Conservation (phyloP, 768 basidiomycete genomes). For the Trametes elegans region DNA sequence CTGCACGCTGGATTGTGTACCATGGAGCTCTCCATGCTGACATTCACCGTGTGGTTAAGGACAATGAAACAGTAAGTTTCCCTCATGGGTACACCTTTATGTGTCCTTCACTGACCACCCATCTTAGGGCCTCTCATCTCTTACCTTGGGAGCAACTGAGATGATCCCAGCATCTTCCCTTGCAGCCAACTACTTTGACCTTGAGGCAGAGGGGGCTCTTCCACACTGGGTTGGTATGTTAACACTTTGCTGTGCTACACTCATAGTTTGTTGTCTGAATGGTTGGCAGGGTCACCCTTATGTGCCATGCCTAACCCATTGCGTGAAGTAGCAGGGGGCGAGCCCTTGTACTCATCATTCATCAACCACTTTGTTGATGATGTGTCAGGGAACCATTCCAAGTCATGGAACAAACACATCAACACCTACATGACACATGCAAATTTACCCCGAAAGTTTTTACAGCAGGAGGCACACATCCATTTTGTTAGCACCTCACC, state of each 20-base stretch:
- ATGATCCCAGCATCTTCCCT: neutral
- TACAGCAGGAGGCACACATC: constrained; percentile 34
- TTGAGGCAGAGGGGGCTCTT: neutral
- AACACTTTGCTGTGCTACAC: neutral
- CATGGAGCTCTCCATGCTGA: too few relatives aligned
- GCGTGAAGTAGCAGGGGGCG: neutral
- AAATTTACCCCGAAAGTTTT: constrained; percentile 26
- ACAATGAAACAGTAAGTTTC: too few relatives aligned
- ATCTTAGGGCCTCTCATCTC: neutral
- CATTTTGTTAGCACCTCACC: constrained; percentile 34
- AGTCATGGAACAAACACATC: constrained; percentile 37
- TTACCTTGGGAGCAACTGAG: neutral
- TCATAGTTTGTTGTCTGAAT: too few relatives aligned
- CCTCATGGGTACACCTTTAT: too few relatives aligned
- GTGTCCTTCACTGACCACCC: too few relatives aligned
- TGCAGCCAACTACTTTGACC: neutral
- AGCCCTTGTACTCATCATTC: constrained; percentile 9
- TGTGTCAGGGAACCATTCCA: constrained; percentile 35
- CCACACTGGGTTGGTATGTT: neutral
- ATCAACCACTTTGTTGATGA: constrained; percentile 31
- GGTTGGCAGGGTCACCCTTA: too few relatives aligned
- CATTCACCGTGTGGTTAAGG: too few relatives aligned
- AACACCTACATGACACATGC: constrained; percentile 34
- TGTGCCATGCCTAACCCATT: constrained; percentile 3
- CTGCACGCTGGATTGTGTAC: too few relatives aligned